Evolutionary conservation across 2,329 filamentous ascomycete genomes (phyloP), one percentile per base, ranked within the genome.

Genomic region (Pseudogymnoascus sp.): DNA sequence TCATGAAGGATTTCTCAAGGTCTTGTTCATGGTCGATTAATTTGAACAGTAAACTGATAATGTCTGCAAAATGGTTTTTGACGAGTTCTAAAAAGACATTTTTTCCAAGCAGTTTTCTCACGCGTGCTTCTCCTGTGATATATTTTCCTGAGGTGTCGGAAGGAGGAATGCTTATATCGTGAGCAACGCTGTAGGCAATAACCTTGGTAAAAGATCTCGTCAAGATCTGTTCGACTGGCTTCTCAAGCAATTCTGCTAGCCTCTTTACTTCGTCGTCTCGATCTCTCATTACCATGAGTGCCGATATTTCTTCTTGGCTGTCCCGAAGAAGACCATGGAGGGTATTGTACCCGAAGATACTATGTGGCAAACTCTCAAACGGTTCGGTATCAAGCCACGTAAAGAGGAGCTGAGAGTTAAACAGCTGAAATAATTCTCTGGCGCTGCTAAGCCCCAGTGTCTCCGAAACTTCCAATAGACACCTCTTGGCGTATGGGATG

Each of bases 351-450:
- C 85, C 87, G 71, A 99, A 99, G 1, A 94, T 88, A n/a, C 79
- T 76, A 68, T 82, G 96, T 0, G 94, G 92, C 56, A 99, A 88
- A 3, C 83, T 78, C n/a, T 81, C 76, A 6, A 96, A 75, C 1
- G 75, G 73, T 61, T 86, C 81, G 0, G 75, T 74, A 63, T 90
- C 84, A 3, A 95, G 81, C 92, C 92, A 99, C 0, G 91, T 96
- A 69, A 90, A 96, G 2, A 97, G 76, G 5, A 99, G 78, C 68
- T 99, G 94, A 2, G 92, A 85, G 5, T 90, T 85, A 69, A 97
- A 99, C 0, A 97, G 76, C 5, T 77, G 77, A 69, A 99, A 96
- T 0, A 99, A 75, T 33, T 86, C 81, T 65, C 79, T 82, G 0
- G 90, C 78, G 45, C 83, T 82, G 21, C 78, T 72, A 19, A 97